Conservation (phyloP, 495 filamentous ascomycete genomes). For the Gamarada debralockiae region DNA sequence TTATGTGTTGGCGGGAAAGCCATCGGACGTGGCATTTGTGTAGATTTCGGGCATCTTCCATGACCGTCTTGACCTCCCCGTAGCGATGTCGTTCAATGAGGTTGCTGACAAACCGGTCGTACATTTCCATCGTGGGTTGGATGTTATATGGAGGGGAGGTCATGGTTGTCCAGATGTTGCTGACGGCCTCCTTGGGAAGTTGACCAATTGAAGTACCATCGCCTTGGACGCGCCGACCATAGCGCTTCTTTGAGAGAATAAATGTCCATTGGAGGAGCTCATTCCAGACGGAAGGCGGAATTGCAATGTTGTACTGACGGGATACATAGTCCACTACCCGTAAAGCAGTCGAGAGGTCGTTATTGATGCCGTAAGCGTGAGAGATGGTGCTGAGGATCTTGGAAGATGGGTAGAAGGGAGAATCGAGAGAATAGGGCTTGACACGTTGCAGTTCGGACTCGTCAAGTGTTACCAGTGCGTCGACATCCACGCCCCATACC, state of each 20-base stretch:
- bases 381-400: slow-evolving; percentile 55
- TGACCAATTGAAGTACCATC: slow-evolving; percentile 17
- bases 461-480: slow-evolving; percentile 19
- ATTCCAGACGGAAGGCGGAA: slow-evolving; percentile 48
- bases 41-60: slow-evolving; percentile 22
- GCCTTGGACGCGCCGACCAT: not conserved
- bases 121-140: slow-evolving; percentile 49
- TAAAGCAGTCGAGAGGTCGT: slow-evolving; percentile 49
- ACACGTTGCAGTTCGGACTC: slow-evolving; percentile 23
- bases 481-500: slow-evolving; percentile 57
- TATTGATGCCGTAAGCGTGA: slow-evolving; percentile 54
- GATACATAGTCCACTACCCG: slow-evolving; percentile 53
- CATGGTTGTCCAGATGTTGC: slow-evolving; percentile 50
- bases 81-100: slow-evolving; percentile 23
- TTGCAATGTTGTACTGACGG: slow-evolving; percentile 45
- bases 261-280: slow-evolving; percentile 59
- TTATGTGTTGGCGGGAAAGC: not conserved
- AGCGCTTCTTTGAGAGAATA: slow-evolving; percentile 37
- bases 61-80: slow-evolving; percentile 22
- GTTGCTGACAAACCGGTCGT: slow-evolving; percentile 46
- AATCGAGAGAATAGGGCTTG: slow-evolving; percentile 35
- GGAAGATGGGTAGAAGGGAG: slow-evolving; percentile 50
- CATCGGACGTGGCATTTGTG: not conserved
- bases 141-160: slow-evolving; percentile 53
- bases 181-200: slow-evolving; percentile 39